Evolutionary conservation across 768 basidiomycete species (phyloP).

Genomic region (Tulasnella sp.): DNA sequence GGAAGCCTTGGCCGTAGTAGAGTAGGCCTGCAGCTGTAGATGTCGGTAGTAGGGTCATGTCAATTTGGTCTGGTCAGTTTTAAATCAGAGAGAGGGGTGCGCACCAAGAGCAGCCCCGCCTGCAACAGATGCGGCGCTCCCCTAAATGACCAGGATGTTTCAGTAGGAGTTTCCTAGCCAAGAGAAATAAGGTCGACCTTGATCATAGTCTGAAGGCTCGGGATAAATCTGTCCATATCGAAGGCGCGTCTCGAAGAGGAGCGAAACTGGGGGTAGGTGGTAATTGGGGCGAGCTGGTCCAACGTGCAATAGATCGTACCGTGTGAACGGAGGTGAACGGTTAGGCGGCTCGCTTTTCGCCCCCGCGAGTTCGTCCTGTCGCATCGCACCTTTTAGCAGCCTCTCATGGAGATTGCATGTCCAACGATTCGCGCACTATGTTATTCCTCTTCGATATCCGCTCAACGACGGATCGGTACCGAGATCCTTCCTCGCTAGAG

Average conservation of each 20-base stretch:
- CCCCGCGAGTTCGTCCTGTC: neutral
- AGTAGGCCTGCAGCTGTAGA: conserved; percentile 58
- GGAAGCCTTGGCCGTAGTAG: conserved; percentile 77
- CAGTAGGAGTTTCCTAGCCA: neutral
- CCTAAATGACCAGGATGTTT: neutral
- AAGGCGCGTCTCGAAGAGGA: neutral
- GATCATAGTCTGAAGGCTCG: neutral
- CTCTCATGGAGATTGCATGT: no score
- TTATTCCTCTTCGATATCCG: no score
- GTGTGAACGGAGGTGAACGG: neutral
- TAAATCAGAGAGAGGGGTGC: neutral
- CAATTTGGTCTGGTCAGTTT: neutral
- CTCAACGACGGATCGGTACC: no score
- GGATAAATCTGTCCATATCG: neutral
- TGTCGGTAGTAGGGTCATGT: neutral
- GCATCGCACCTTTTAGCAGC: no score
- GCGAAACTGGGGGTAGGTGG: neutral
- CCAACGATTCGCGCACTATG: no score
- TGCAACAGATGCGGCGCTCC: conserved; percentile 11
- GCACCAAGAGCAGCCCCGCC: conserved; percentile 12
- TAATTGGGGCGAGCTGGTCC: neutral
- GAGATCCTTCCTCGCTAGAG: no score
- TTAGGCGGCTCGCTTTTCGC: neutral
- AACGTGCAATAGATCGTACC: neutral
- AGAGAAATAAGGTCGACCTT: neutral